Conservation (phyloP, 208 protist genomes). For the Trypanosoma scelopori region DNA sequence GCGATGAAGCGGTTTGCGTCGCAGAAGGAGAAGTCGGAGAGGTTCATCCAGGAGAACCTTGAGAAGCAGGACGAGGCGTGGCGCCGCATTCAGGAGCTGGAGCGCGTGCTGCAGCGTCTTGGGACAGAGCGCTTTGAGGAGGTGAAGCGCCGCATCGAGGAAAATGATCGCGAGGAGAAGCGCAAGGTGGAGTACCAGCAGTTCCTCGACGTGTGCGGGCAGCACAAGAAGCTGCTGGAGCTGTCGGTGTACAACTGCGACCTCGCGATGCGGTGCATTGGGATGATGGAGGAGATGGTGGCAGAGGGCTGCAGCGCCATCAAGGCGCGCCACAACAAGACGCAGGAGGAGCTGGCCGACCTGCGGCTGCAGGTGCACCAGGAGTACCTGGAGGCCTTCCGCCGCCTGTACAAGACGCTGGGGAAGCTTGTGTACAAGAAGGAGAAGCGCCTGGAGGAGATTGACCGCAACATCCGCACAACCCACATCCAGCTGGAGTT, state of each 20-base stretch:
- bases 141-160: constrained; percentile 85
- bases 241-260: constrained; percentile 85
- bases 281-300: constrained; percentile 73
- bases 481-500: constrained; percentile 74
- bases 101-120: constrained; percentile 73
- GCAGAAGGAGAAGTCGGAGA: constrained; percentile 77
- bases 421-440: constrained; percentile 81
- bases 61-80: constrained; percentile 76
- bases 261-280: constrained; percentile 59
- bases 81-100: constrained; percentile 80
- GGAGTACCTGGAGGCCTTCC: constrained; percentile 72
- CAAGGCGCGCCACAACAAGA: constrained; percentile 77
- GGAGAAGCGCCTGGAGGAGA: constrained; percentile 72
- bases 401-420: constrained; percentile 74
- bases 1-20: constrained; percentile 69
- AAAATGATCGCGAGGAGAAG: constrained; percentile 81
- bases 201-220: constrained; percentile 77
- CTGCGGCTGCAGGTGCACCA: constrained; percentile 65
- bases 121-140: constrained; percentile 81
- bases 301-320: constrained; percentile 68
- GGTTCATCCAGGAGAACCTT: constrained; percentile 63
- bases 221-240: constrained; percentile 81
- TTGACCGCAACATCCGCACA: constrained; percentile 75
- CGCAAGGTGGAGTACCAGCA: constrained; percentile 84
- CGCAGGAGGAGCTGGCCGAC: constrained; percentile 57